phyloP scores from a whole-genome alignment of 2,329 filamentous ascomycete genomes.

The Colletotrichum eremochloae region DNA sequence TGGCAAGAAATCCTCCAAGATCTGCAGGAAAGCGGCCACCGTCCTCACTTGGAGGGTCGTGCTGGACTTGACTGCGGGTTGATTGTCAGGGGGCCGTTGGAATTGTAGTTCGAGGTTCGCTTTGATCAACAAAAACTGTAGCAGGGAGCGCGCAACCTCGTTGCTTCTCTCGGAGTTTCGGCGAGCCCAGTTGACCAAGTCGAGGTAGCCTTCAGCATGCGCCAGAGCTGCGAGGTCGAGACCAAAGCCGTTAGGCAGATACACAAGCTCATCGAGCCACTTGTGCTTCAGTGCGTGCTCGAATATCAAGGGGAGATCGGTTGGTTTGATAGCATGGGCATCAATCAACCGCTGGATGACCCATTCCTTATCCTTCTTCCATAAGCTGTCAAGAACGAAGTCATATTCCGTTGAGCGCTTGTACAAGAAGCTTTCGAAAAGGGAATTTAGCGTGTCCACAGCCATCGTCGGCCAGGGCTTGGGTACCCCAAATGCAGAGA shows the following conservation, averaged over 20 bases:
- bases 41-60: slow-evolving; percentile 88
- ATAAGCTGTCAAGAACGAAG: slow-evolving; percentile 91
- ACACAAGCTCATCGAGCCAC: slow-evolving; percentile 87
- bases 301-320: slow-evolving; percentile 58
- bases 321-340: slow-evolving; percentile 79
- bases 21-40: slow-evolving; percentile 82
- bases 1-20: slow-evolving; percentile 79
- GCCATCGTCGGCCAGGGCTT: slow-evolving; percentile 83
- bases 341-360: slow-evolving; percentile 85
- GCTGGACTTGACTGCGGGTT: slow-evolving; percentile 69
- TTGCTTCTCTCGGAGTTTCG: slow-evolving; percentile 75
- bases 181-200: slow-evolving; percentile 85
- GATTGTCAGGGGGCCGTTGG: slow-evolving; percentile 77
- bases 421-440: slow-evolving; percentile 86
- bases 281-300: slow-evolving; percentile 81
- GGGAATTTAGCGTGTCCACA: slow-evolving; percentile 79
- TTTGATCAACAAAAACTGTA: slow-evolving; percentile 88
- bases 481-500: slow-evolving; percentile 81
- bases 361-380: slow-evolving; percentile 91
- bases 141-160: slow-evolving; percentile 78
- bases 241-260: slow-evolving; percentile 84
- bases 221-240: slow-evolving; percentile 89
- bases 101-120: slow-evolving; percentile 82
- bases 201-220: slow-evolving; percentile 83
- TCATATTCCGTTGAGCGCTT: slow-evolving; percentile 84